Base-by-base conservation (phyloP, 805 yeast genomes). In the Spathaspora girioi region DNA sequence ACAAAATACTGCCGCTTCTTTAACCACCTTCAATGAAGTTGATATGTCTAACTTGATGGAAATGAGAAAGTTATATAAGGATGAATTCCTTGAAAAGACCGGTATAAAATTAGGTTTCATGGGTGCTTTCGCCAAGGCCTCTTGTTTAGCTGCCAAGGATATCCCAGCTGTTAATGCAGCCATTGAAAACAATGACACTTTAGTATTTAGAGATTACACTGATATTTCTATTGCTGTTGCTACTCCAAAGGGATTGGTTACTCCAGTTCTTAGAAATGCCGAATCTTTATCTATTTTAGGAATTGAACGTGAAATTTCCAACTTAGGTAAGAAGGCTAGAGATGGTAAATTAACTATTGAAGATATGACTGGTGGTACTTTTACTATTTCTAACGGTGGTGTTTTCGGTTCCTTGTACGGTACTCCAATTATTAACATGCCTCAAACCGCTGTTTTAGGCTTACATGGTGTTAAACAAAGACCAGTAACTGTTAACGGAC, bases 341-440 rank as follows among this genome's bases (percentile, higher is more conserved):
- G 98, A 93, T 69, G 94, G 94, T 66, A 92, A 94, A 77, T 82
- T 94, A 67, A 89, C 97, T 50, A 76, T 94, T 59, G 99, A 94
- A 79, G 99, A 94, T 73, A 93, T 94, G 98, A 82, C 97, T 55
- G 99, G 99, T 71, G 99, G 99, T 73, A 92, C 98, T 54, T 92
- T 94, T 81, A 94, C 99, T 66, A 94, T 94, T 65, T 94, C 98
- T 50, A 94, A 94, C 78, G 99, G 99, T 71, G 99, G 99, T 73
- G 97, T 94, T 52, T 94, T 94, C 66, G 99, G 99, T 58, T 94
- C 98, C 23, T 79, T 94, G 60, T 90, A 87, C 72, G 99, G 99
- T 71, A 94, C 99, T 49, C 99, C 99, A 66, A 94, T 94, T 74
- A 93, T 94, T 71, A 94, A 94, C 82, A 76, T 88, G 83, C 99